These are phyloP conservation scores for Zygotorulaspora sp. DNA, from an alignment of 805 yeast genomes.

Conservation along the genomic window DNA sequence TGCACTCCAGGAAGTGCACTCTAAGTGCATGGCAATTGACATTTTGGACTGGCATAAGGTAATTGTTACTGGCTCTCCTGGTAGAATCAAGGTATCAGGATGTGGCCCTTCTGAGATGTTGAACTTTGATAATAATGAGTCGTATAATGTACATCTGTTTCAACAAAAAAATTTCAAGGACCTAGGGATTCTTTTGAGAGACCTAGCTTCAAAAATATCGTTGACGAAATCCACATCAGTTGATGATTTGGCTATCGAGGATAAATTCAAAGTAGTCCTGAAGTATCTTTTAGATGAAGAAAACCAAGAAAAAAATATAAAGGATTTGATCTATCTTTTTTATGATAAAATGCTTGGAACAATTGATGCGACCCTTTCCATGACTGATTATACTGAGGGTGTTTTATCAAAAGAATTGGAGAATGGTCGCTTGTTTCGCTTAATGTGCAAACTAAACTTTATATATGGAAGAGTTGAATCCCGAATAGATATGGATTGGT, in stretches of 20 bases:
- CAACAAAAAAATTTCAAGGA: conserved; percentile 54
- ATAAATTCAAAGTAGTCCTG: conserved; percentile 44
- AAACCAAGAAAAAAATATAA: conserved; percentile 24
- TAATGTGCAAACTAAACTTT: conserved; percentile 75
- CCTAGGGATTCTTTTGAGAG: conserved; percentile 58
- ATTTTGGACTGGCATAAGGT: conserved; percentile 62
- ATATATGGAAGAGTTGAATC: conserved; percentile 71
- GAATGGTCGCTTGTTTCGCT: conserved; percentile 79
- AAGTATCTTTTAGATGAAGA: conserved; percentile 34
- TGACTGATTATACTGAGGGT: conserved; percentile 56
- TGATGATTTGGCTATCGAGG: conserved; percentile 38
- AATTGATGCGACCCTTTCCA: conserved; percentile 47
- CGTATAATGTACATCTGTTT: conserved; percentile 25
- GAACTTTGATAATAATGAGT: conserved; percentile 33
- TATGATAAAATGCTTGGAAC: conserved; percentile 44
- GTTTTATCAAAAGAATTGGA: conserved; percentile 72
- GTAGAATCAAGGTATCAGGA: conserved; percentile 65
- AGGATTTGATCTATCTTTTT: conserved; percentile 39
- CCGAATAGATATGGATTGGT: conserved; percentile 54
- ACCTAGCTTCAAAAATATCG: conserved; percentile 41
- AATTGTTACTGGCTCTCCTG: conserved; percentile 60
- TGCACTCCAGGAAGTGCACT: conserved; percentile 66
- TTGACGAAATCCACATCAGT: conserved; percentile 15
- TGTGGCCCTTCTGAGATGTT: conserved; percentile 70
- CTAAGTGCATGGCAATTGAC: conserved; percentile 48